Evolutionary conservation across 2,329 filamentous ascomycete species (phyloP).

Genomic region (Pseudocercospora fuligena): DNA sequence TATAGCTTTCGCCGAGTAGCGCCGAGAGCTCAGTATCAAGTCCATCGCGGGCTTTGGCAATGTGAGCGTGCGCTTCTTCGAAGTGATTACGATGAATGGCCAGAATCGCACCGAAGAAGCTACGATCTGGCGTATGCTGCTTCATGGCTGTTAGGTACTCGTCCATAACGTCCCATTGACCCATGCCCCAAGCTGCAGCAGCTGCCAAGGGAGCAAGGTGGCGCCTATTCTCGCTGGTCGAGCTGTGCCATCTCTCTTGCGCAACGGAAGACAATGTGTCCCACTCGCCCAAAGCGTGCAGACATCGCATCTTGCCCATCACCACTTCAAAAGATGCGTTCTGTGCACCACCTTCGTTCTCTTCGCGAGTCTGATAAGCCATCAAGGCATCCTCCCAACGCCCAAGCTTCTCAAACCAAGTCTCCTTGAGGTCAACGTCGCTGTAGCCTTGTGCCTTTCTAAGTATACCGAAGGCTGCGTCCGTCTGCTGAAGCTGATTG

Average conservation of each 20-base stretch:
- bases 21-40: constrained; percentile 95
- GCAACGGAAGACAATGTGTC: constrained; percentile 87
- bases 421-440: constrained; percentile 95
- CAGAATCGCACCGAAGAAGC: constrained; percentile 96
- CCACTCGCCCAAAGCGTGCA: constrained; percentile 97
- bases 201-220: constrained; percentile 92
- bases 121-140: constrained; percentile 86
- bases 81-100: constrained; percentile 96
- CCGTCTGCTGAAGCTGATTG: constrained; percentile 98
- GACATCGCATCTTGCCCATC: constrained; percentile 99
- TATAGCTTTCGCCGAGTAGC: constrained; percentile 97
- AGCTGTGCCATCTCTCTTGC: constrained; percentile 92
- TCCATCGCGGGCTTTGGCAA: constrained; percentile 89
- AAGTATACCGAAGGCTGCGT: constrained; percentile 96
- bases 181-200: constrained; percentile 92
- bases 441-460: constrained; percentile 94
- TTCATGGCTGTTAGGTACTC: constrained; percentile 96
- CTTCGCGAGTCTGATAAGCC: constrained; percentile 87
- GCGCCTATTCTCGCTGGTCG: constrained; percentile 82
- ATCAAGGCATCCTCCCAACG: constrained; percentile 96
- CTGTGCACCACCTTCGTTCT: constrained; percentile 58
- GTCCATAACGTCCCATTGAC: constrained; percentile 98
- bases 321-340: constrained; percentile 82
- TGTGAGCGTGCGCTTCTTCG: constrained; percentile 83
- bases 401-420: constrained; percentile 98